phyloP scores from a whole-genome alignment of 768 basidiomycete species.

The Cystobasidium onofrii region DNA sequence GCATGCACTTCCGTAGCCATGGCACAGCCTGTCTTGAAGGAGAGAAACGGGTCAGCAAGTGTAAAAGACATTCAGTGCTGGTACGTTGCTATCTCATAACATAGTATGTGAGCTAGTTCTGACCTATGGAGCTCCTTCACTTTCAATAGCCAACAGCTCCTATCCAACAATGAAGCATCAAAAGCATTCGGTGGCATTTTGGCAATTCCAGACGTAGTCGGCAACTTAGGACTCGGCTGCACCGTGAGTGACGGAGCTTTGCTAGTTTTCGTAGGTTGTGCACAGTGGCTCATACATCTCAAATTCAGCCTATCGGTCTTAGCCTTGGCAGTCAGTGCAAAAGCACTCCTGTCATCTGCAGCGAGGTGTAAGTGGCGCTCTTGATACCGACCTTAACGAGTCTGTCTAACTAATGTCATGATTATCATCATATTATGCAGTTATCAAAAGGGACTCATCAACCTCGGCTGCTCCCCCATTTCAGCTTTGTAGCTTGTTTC shows the following conservation, averaged over 20 bases:
- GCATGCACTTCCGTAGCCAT: background rate
- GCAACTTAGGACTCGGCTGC: slow-evolving; percentile 24
- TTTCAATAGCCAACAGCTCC: background rate
- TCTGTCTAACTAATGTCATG: background rate
- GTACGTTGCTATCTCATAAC: background rate
- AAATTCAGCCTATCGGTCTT: background rate
- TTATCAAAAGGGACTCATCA: slow-evolving; percentile 27
- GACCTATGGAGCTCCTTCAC: too few relatives aligned
- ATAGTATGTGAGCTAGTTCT: too few relatives aligned
- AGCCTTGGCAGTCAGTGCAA: slow-evolving; percentile 17
- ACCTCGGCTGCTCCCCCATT: slow-evolving; percentile 22
- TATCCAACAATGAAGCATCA: slow-evolving; percentile 7
- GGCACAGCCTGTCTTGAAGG: slow-evolving; percentile 12
- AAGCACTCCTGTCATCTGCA: slow-evolving; percentile 23
- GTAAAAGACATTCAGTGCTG: slow-evolving; percentile 29
- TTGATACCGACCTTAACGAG: background rate
- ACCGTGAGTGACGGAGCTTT: background rate
- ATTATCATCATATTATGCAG: background rate
- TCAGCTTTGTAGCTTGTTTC: background rate
- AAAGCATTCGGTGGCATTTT: slow-evolving; percentile 21
- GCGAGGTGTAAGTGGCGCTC: slow-evolving; percentile 25
- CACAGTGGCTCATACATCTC: background rate
- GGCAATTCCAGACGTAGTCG: background rate
- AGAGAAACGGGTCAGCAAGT: slow-evolving; percentile 25
- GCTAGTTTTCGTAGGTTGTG: background rate